Evolutionary conservation across 2,329 filamentous ascomycete species (phyloP), one percentile per base, ranked within the genome.

Genomic region (Aspergillus pseudonomiae): DNA sequence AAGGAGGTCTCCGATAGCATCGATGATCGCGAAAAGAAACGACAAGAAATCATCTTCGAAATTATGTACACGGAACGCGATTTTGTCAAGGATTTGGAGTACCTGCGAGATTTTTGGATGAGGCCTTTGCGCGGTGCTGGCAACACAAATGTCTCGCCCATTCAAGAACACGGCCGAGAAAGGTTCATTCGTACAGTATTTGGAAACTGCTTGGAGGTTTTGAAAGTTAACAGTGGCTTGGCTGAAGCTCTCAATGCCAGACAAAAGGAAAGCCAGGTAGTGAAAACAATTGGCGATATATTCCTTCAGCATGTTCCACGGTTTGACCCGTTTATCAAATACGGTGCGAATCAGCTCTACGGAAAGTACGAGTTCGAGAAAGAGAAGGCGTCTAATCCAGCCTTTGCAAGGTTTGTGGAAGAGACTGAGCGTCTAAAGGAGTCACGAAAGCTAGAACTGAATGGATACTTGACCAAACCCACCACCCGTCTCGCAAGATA

Each of bases 331-430:
- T 99, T 99, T 75, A 97, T 99, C 75, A 89, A 91, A 73, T 99
- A 99, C 74, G 95, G 95, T 73, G 92, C 94, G 46, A 97, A 94
- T 75, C 95, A 99, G 78, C 83, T 99, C 54, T 96, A 97, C 77
- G 95, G 92, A 70, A 98, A 99, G 78, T 97, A 94, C 74, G 95
- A 97, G 75, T 99, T 98, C 75, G 95, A 99, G 79, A 95, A 95
- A 73, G 95, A 99, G 80, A 92, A 95, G 71, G 90, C 91, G 19
- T 86, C 89, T 62, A 99, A 99, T 72, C 86, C 89, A 1, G 87
- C 87, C 46, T 99, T 99, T 77, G 84, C 90, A 58, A 92, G 91
- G 73, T 97, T 98, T 71, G 95, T 98, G 30, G 95, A 99, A 68
- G 94, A 98, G 77, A 96, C 96, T 6, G 95, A 99, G 78, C 86